Base-by-base conservation (phyloP, 495 filamentous ascomycete species). In the Penicillium bovifimosum region DNA sequence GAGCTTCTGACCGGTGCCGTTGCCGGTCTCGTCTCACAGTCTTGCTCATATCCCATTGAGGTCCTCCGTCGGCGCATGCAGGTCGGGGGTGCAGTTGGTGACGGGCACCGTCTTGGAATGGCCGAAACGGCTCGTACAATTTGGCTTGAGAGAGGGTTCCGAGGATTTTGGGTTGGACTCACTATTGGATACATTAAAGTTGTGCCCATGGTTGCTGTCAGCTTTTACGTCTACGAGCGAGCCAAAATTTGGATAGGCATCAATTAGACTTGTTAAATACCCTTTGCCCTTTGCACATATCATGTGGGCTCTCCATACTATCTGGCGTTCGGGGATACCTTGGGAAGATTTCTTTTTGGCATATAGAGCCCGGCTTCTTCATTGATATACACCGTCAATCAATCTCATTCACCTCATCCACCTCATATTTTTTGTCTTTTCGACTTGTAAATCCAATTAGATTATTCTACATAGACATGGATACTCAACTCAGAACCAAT, bases 181-280 rank as follows among this genome's bases (percentile, higher is more conserved):
- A 88, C 86, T 5, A 96, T 98, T 65, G 93, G 93, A 10, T 98
- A 98, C 62, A 76, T 90, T 50, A 98, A 98, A 74, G 82, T 98
- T 49, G 74, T 96, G 47, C 93, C 93, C 2, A 88, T 98, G 88
- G 82, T 72, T 50, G 93, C 93, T 28, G 86, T 86, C 38, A 85
- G 83, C 44, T 84, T 84, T 60, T 82, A 80, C 58, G 82, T 84
- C 8, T 97, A 96, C 58, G 91, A 96, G 72, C 76, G 91, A 59
- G 69, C 84, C 54, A 96, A 92, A 75, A 80, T 75, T 57, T 74
- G 74, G 55, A 68, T 93, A 52, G 84, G 85, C 0, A 48, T 48
- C 34, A 91, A 93, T 51, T 91, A 79, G 29, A 45, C 36, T 35
- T 59, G 27, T 40, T 28, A 49, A 45, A n/a, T 20, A 45, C 36